These are phyloP conservation scores for Plasmodium gallinaceum DNA, from an alignment of 169 alveolate genomes.

Conservation along the genomic window DNA sequence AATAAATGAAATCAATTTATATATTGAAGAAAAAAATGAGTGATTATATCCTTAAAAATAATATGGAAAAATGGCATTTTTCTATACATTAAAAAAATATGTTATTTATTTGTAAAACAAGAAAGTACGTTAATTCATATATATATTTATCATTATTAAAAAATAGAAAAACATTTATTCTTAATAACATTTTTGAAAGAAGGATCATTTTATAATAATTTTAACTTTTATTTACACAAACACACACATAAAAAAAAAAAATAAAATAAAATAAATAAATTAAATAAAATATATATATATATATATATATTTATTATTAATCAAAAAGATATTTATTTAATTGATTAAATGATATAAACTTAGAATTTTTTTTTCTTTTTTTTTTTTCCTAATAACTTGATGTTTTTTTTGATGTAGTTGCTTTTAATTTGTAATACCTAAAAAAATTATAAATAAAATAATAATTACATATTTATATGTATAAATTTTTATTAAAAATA, in stretches of 20 bases:
- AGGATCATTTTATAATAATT: neutral
- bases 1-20: slow-evolving; percentile 14
- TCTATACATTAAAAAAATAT: neutral
- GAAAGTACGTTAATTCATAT: neutral
- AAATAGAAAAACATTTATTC: neutral
- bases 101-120: neutral
- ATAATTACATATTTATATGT: neutral
- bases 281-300: neutral
- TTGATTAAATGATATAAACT: neutral
- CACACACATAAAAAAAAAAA: neutral
- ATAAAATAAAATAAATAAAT: neutral
- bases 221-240: neutral
- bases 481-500: neutral
- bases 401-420: slow-evolving; percentile 26
- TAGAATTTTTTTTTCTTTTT: neutral
- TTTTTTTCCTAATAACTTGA: neutral
- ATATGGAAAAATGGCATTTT: neutral
- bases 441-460: neutral
- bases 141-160: neutral
- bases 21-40: slow-evolving; percentile 15
- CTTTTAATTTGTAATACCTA: slow-evolving; percentile 67
- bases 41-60: neutral
- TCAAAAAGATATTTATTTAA: neutral
- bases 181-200: neutral
- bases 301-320: neutral